phyloP scores from a whole-genome alignment of 2,329 filamentous ascomycete species.

The Atkinsonella hypoxylon region DNA sequence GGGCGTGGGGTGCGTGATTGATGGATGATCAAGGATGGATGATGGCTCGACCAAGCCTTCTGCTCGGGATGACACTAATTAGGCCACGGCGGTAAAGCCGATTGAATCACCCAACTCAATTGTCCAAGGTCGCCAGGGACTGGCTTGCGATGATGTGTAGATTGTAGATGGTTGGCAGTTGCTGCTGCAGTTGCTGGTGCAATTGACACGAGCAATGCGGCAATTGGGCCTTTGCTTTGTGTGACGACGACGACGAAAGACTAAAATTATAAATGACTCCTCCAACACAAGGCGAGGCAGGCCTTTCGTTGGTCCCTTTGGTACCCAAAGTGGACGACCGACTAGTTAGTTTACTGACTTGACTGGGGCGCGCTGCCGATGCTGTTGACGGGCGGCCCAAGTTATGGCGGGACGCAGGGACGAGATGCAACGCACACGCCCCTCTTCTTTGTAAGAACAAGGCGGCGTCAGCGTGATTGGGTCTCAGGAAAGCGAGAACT shows the following conservation, averaged over 20 bases:
- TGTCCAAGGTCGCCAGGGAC: slow-evolving; percentile 4
- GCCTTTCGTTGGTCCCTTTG: too few relatives aligned
- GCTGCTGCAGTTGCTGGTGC: neutral
- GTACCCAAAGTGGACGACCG: slow-evolving; percentile 6
- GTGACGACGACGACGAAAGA: neutral
- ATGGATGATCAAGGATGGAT: too few relatives aligned
- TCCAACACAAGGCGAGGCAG: slow-evolving; percentile 1
- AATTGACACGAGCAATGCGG: slow-evolving; percentile 1
- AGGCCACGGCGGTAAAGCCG: neutral
- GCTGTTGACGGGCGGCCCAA: neutral
- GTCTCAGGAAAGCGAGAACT: neutral
- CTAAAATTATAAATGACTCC: slow-evolving; percentile 3
- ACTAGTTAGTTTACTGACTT: neutral
- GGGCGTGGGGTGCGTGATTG: slow-evolving; percentile 1
- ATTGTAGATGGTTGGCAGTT: too few relatives aligned
- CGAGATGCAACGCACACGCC: slow-evolving; percentile 2
- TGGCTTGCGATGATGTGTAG: neutral
- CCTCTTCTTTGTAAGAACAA: neutral
- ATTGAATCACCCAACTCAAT: slow-evolving; percentile 4
- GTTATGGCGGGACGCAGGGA: slow-evolving; percentile 4
- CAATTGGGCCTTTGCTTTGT: neutral
- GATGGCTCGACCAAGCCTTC: neutral
- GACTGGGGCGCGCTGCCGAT: too few relatives aligned
- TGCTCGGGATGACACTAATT: neutral
- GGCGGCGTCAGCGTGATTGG: neutral